A percentile compares a stretch with the other conserved stretches of the same genome.
Evolutionary conservation across 2,329 filamentous ascomycete species (phyloP).

Genomic region (Botryotinia narcissicola): DNA sequence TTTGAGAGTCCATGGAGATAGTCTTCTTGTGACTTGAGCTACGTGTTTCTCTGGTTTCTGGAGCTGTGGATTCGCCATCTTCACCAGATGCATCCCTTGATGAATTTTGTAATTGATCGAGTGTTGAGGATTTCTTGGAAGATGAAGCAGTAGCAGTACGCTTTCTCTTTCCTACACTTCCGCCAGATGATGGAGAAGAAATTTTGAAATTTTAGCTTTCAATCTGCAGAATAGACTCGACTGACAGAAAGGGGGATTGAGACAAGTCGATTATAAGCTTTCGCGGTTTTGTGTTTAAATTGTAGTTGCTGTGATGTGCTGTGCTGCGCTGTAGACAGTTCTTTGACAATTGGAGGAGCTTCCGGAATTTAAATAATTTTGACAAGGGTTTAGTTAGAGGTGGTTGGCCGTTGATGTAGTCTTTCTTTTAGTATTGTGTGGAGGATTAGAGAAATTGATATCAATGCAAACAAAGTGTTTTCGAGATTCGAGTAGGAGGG

Average conservation of each 20-base stretch:
- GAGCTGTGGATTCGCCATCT: conserved; percentile 72
- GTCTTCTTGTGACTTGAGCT: conserved; percentile 55
- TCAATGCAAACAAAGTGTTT: neutral
- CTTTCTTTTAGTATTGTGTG: neutral
- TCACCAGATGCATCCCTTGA: conserved; percentile 82
- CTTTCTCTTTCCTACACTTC: conserved; percentile 69
- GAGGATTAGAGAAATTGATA: neutral
- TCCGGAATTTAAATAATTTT: conserved; percentile 10
- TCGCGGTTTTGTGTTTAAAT: conserved; percentile 5
- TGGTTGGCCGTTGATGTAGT: neutral
- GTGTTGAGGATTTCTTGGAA: conserved; percentile 49
- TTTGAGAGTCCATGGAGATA: conserved; percentile 44
- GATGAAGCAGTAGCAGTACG: conserved; percentile 56
- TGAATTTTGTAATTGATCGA: conserved; percentile 63
- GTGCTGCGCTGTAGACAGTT: neutral
- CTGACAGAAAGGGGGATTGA: conserved; percentile 1
- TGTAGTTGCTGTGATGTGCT: neutral
- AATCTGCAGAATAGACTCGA: neutral
- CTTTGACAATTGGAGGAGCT: neutral
- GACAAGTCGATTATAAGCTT: neutral
- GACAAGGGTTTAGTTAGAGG: neutral
- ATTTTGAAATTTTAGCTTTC: conserved; percentile 26
- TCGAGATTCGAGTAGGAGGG: neutral
- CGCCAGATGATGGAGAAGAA: conserved; percentile 40
- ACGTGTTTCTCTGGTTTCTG: conserved; percentile 49